A percentile compares a stretch with the other conserved stretches of the same genome.
Conservation (phyloP, 1,139 yeast species). For the Yamadazyma membranifaciens region DNA sequence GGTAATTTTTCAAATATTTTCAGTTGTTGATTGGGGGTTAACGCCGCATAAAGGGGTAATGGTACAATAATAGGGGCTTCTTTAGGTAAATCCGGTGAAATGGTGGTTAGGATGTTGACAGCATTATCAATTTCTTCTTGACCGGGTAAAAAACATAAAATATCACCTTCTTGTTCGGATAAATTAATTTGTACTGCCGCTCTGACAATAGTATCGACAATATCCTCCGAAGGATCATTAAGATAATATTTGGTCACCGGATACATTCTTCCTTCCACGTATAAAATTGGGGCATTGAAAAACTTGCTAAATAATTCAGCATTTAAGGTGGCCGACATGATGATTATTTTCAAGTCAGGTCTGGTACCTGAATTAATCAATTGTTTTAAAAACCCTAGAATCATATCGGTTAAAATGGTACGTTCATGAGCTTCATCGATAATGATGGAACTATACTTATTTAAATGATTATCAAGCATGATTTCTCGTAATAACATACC, state of each 20-base stretch:
- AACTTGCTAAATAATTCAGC: constrained; percentile 85
- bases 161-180: constrained; percentile 82
- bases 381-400: constrained; percentile 82
- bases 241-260: constrained; percentile 76
- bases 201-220: constrained; percentile 76
- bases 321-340: constrained; percentile 96
- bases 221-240: constrained; percentile 60
- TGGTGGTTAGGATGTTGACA: constrained; percentile 56
- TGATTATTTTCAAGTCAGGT: constrained; percentile 56
- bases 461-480: constrained; percentile 68
- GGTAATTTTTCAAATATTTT: constrained; percentile 67
- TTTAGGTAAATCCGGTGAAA: constrained; percentile 66
- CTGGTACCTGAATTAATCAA: constrained; percentile 48
- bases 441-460: constrained; percentile 71
- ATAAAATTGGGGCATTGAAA: constrained; percentile 78
- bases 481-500: constrained; percentile 95
- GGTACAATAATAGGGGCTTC: constrained; percentile 77
- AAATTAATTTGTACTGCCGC: constrained; percentile 76
- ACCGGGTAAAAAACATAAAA: constrained; percentile 88
- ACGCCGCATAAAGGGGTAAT: constrained; percentile 88
- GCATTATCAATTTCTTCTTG: constrained; percentile 96
- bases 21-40: constrained; percentile 81
- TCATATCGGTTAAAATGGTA: constrained; percentile 84
- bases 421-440: constrained; percentile 98
- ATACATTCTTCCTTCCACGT: constrained; percentile 85